phyloP scores from a whole-genome alignment of 2,329 filamentous ascomycete genomes.

The Penicillium sp. region DNA sequence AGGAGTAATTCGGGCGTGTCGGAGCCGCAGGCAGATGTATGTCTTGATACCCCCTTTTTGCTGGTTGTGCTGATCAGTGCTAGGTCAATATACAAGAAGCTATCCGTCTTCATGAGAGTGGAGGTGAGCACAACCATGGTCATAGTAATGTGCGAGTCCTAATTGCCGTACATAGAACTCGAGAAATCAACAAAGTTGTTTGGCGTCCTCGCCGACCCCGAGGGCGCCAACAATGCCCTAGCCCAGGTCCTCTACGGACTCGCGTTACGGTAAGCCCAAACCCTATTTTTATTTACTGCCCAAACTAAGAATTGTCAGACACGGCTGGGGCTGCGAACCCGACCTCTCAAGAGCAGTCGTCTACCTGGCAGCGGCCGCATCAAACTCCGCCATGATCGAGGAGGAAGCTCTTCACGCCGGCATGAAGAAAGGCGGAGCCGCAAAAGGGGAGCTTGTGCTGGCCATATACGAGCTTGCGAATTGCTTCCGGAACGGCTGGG shows the following conservation, averaged over 20 bases:
- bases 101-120: slow-evolving; percentile 86
- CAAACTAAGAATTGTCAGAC: slow-evolving; percentile 48
- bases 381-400: slow-evolving; percentile 85
- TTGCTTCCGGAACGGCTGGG: slow-evolving; percentile 89
- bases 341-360: slow-evolving; percentile 70
- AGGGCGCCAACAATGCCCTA: slow-evolving; percentile 83
- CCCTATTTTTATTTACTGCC: background rate
- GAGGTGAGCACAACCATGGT: slow-evolving; percentile 42
- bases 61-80: background rate
- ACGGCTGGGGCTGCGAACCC: slow-evolving; percentile 84
- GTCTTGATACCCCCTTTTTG: slow-evolving; percentile 9
- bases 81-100: slow-evolving; percentile 78
- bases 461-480: slow-evolving; percentile 84
- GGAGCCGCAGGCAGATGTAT: slow-evolving; percentile 35
- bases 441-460: slow-evolving; percentile 92
- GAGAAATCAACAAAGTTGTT: slow-evolving; percentile 81
- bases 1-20: slow-evolving; percentile 29
- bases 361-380: slow-evolving; percentile 83
- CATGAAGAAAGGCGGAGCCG: slow-evolving; percentile 86
- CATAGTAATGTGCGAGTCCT: slow-evolving; percentile 13
- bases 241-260: slow-evolving; percentile 95
- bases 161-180: slow-evolving; percentile 50
- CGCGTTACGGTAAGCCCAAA: slow-evolving; percentile 66
- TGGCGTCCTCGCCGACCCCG: slow-evolving; percentile 73
- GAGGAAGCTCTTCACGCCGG: slow-evolving; percentile 78